Percentiles rank a stretch among this genome's conserved stretches.
Conservation (phyloP, 2,329 filamentous ascomycete genomes). For the Podosphaera fusca region DNA sequence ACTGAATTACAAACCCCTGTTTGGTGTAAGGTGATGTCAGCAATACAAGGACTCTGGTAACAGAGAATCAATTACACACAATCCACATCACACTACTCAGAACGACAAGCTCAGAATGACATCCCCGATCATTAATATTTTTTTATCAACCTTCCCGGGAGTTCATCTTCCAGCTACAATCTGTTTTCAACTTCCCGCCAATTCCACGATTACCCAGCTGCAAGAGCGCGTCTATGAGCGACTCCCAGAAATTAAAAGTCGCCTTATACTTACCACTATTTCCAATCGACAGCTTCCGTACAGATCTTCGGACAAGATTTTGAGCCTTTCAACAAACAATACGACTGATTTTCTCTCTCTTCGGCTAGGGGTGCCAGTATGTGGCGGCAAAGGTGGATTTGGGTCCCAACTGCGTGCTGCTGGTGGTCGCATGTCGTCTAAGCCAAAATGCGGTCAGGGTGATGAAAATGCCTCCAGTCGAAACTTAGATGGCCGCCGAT, state of each 20-base stretch:
- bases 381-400: slow-evolving; percentile 92
- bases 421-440: slow-evolving; percentile 93
- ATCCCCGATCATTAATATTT: slow-evolving; percentile 44
- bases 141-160: slow-evolving; percentile 67
- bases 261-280: slow-evolving; percentile 60
- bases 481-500: slow-evolving; percentile 72
- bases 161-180: slow-evolving; percentile 65
- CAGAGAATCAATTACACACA: too few species aligned
- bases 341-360: slow-evolving; percentile 56
- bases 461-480: slow-evolving; percentile 79
- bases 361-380: slow-evolving; percentile 54
- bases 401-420: slow-evolving; percentile 91
- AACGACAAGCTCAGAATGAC: slow-evolving; percentile 24
- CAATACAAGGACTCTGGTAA: too few species aligned
- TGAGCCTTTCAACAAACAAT: slow-evolving; percentile 31
- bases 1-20: not conserved
- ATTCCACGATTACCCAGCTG: slow-evolving; percentile 44
- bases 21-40: not conserved
- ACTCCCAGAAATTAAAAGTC: slow-evolving; percentile 30
- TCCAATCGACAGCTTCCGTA: slow-evolving; percentile 46
- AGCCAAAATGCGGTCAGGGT: slow-evolving; percentile 56
- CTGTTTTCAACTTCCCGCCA: slow-evolving; percentile 44
- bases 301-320: slow-evolving; percentile 30
- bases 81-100: not conserved
- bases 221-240: slow-evolving; percentile 36